Percentiles rank a stretch among this genome's conserved stretches.
phyloP scores from a whole-genome alignment of 352 stramenopile genomes.

The Globisporangium barbulae region DNA sequence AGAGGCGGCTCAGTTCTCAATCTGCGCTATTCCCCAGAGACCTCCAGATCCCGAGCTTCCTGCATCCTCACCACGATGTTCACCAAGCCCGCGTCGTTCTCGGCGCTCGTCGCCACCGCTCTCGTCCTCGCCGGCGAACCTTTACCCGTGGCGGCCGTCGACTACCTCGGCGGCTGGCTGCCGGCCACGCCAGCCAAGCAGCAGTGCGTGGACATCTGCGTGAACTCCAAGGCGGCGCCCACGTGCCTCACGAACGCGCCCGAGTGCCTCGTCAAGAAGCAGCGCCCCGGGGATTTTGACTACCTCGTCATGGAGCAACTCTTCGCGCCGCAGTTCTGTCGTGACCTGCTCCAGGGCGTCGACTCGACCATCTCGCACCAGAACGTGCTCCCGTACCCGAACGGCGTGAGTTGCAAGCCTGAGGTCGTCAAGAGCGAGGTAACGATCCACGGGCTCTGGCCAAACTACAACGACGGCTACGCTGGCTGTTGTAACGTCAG shows the following conservation, averaged over 20 bases:
- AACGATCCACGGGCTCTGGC: too few relatives aligned
- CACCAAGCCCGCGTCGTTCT: constrained; percentile 5
- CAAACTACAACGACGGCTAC: constrained; percentile 71
- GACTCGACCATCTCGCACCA: too few relatives aligned
- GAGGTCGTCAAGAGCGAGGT: constrained; percentile 44
- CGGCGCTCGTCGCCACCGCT: neutral
- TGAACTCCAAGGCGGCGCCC: constrained; percentile 38
- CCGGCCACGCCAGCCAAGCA: constrained; percentile 24
- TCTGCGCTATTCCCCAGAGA: neutral
- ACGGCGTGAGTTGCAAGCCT: constrained; percentile 39
- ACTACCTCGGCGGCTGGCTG: constrained; percentile 62
- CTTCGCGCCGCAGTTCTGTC: constrained; percentile 77
- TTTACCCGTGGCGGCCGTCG: constrained; percentile 12
- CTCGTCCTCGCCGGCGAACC: neutral
- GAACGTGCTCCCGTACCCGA: constrained; percentile 60
- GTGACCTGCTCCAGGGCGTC: constrained; percentile 62
- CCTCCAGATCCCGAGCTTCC: neutral
- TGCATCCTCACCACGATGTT: neutral
- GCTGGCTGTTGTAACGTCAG: constrained; percentile 61
- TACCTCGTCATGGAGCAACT: constrained; percentile 77
- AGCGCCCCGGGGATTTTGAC: constrained; percentile 64
- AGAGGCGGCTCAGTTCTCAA: constrained; percentile 4
- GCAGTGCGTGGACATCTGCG: constrained; percentile 70
- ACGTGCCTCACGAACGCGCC: constrained; percentile 50
- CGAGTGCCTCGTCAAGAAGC: constrained; percentile 51